Evolutionary conservation across 1,284 basidiomycete species (phyloP).

Genomic region (Lignosus rhinocerotis): DNA sequence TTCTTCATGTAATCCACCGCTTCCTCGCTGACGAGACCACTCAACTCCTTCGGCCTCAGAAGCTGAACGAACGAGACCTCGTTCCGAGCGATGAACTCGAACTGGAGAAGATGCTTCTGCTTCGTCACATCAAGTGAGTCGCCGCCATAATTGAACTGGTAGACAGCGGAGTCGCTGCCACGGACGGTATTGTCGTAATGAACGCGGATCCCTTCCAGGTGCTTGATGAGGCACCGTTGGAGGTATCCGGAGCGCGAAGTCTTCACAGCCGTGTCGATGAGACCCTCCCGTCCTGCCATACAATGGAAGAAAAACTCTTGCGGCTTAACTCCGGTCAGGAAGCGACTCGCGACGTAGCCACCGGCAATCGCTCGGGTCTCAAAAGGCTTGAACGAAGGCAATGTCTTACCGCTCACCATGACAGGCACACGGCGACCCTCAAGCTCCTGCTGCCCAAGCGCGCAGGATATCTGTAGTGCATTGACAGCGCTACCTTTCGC

Average conservation of each 20-base stretch:
- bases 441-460: conserved; percentile 95
- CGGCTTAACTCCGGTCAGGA: conserved; percentile 97
- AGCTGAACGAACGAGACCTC: conserved; percentile 78
- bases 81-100: conserved; percentile 93
- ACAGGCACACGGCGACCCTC: conserved; percentile 98
- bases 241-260: conserved; percentile 98
- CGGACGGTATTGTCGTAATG: conserved; percentile 99
- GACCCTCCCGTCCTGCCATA: conserved; percentile 98
- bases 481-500: conserved; percentile 99
- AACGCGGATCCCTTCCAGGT: conserved; percentile 93
- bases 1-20: conserved; percentile 88
- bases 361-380: conserved; percentile 97
- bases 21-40: conserved; percentile 60
- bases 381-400: conserved; percentile 96
- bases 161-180: conserved; percentile 89
- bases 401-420: conserved; percentile 98
- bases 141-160: conserved; percentile 98
- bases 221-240: conserved; percentile 98
- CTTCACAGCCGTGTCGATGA: conserved; percentile 99
- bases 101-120: conserved; percentile 89
- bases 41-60: conserved; percentile 67
- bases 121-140: conserved; percentile 97
- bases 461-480: conserved; percentile 96
- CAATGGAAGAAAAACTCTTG: conserved; percentile 99
- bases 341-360: conserved; percentile 99